Evolutionary conservation across 805 yeast genomes (phyloP).

Genomic region (Pichia eremophila): DNA sequence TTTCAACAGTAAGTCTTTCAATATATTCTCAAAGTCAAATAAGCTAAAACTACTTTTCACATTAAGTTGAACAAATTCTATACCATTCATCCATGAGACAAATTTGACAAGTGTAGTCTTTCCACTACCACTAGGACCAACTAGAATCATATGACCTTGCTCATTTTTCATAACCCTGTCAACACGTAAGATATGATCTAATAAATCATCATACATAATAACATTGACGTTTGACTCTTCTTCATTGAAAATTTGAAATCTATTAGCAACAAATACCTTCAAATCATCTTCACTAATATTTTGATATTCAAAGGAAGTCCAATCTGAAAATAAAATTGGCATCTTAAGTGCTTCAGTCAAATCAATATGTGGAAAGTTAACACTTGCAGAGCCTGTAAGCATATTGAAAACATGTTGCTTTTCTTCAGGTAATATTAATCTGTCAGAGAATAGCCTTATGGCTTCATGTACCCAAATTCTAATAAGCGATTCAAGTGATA

Average conservation of each 20-base stretch:
- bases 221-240: slow-evolving; percentile 60
- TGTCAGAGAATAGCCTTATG: slow-evolving; percentile 64
- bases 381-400: slow-evolving; percentile 24
- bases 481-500: slow-evolving; percentile 36
- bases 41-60: slow-evolving; percentile 47
- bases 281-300: slow-evolving; percentile 44
- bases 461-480: slow-evolving; percentile 80
- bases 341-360: slow-evolving; percentile 25
- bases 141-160: slow-evolving; percentile 83
- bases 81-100: slow-evolving; percentile 88
- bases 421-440: slow-evolving; percentile 43
- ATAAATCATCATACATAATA: slow-evolving; percentile 56
- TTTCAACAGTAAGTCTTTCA: slow-evolving; percentile 43
- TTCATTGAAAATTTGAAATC: slow-evolving; percentile 65
- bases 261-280: slow-evolving; percentile 44
- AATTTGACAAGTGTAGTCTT: slow-evolving; percentile 67
- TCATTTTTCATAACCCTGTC: slow-evolving; percentile 76
- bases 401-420: slow-evolving; percentile 39
- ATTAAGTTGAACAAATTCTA: slow-evolving; percentile 47
- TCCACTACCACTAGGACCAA: slow-evolving; percentile 79
- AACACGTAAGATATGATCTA: slow-evolving; percentile 68
- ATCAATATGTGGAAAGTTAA: slow-evolving; percentile 40
- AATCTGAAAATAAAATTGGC: slow-evolving; percentile 63
- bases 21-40: slow-evolving; percentile 55
- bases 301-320: slow-evolving; percentile 60